Evolutionary conservation across 768 basidiomycete species (phyloP).

Genomic region (Inosperma sp.): DNA sequence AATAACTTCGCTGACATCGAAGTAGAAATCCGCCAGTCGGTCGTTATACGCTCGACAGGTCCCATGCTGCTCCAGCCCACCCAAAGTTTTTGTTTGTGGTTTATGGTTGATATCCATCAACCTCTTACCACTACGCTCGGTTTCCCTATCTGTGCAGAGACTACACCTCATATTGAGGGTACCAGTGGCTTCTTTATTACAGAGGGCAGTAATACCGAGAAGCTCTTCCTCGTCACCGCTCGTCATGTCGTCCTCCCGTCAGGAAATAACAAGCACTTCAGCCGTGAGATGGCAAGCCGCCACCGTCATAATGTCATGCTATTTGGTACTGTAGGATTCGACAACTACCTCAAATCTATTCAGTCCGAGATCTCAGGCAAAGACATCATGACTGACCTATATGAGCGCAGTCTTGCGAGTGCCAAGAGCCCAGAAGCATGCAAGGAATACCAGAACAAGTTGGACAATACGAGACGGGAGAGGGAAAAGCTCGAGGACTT

Average conservation of each 20-base stretch:
- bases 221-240: conserved; percentile 27
- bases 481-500: not conserved
- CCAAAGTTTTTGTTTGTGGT: conserved; percentile 9
- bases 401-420: conserved; percentile 3
- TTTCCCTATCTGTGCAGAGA: conserved; percentile 24
- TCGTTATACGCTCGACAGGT: conserved; percentile 9
- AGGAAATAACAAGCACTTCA: conserved; percentile 19
- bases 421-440: conserved; percentile 1
- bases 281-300: conserved; percentile 11
- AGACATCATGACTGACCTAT: not conserved
- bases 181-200: conserved; percentile 31
- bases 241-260: conserved; percentile 21
- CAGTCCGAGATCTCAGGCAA: conserved; percentile 14
- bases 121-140: conserved; percentile 29
- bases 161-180: conserved; percentile 23
- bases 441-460: no score
- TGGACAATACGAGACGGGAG: no score
- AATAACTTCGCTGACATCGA: conserved; percentile 28
- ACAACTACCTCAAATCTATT: conserved; percentile 14
- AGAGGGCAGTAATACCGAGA: conserved; percentile 15
- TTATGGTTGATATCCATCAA: conserved; percentile 18
- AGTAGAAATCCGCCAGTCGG: conserved; percentile 30
- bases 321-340: conserved; percentile 19
- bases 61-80: not conserved
- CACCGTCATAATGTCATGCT: conserved; percentile 23